Percentiles rank a stretch among this genome's conserved stretches.
Conservation (phyloP, 768 basidiomycete species). For the Leccinum broughii region DNA sequence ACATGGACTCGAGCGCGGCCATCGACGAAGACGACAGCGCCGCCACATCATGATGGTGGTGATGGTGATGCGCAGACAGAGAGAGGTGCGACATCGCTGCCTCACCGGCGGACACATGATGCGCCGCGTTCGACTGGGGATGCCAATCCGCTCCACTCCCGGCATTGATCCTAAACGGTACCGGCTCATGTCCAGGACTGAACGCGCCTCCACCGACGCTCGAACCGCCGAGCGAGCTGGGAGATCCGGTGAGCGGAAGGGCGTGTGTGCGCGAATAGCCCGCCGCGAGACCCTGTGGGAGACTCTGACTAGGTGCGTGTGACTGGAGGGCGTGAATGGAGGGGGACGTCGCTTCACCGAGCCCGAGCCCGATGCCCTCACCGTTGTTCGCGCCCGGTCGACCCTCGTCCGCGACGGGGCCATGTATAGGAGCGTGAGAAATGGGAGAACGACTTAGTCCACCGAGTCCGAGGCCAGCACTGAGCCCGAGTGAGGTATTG, state of each 20-base stretch:
- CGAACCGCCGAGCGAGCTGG: too few relatives aligned
- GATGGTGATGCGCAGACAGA: slow-evolving; percentile 28
- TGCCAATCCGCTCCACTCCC: slow-evolving; percentile 31
- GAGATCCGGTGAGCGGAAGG: slow-evolving; percentile 31
- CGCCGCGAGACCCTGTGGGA: slow-evolving; percentile 64
- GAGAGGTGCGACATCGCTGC: slow-evolving; percentile 27
- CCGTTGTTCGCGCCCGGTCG: slow-evolving; percentile 15
- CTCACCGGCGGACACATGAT: slow-evolving; percentile 7
- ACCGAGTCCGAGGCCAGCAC: too few relatives aligned
- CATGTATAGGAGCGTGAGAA: slow-evolving; percentile 17
- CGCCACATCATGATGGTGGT: slow-evolving; percentile 26
- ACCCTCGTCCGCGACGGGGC: slow-evolving; percentile 29
- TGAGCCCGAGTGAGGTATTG: too few relatives aligned
- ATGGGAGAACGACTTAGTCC: too few relatives aligned
- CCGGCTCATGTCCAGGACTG: slow-evolving; percentile 32
- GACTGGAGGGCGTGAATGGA: slow-evolving; percentile 75
- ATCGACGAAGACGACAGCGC: slow-evolving; percentile 17
- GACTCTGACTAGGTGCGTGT: slow-evolving; percentile 87
- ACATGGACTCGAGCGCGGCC: slow-evolving; percentile 50
- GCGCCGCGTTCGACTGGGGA: slow-evolving; percentile 25
- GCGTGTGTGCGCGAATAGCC: slow-evolving; percentile 91
- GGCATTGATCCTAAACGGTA: slow-evolving; percentile 33
- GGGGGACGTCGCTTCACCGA: slow-evolving; percentile 58
- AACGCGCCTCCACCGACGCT: slow-evolving; percentile 28
- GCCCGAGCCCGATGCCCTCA: slow-evolving; percentile 20